Percentiles rank a stretch among this genome's conserved stretches.
phyloP scores from a whole-genome alignment of 1,139 yeast genomes.

The Sugiyamaella xylanicola region DNA sequence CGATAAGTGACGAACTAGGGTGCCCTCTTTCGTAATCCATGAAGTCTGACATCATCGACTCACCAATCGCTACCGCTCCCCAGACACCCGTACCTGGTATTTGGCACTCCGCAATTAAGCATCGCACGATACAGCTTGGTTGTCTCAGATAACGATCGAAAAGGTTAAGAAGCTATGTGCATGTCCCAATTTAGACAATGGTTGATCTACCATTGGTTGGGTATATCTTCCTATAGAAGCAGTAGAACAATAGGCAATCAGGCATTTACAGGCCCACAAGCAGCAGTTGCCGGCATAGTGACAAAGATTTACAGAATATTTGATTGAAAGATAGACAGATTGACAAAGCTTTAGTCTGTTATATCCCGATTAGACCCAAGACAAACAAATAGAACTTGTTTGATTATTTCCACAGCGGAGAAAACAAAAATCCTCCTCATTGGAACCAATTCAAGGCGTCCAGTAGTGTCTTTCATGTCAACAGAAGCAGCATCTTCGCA shows the following conservation, averaged over 20 bases:
- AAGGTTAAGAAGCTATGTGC: conserved; percentile 10
- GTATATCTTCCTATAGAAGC: conserved; percentile 2
- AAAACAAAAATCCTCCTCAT: background rate
- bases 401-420: background rate
- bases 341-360: background rate
- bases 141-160: conserved; percentile 23
- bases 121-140: conserved; percentile 22
- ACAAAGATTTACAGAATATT: background rate
- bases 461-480: too few relatives aligned
- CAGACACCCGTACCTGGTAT: background rate
- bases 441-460: background rate
- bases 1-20: too few relatives aligned
- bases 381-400: background rate
- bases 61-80: background rate
- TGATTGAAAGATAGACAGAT: conserved; percentile 2
- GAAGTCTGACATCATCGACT: too few relatives aligned
- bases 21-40: too few relatives aligned
- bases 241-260: conserved; percentile 4
- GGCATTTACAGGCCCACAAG: background rate
- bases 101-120: conserved; percentile 1
- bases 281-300: background rate
- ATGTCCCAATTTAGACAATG: conserved; percentile 27
- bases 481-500: too few relatives aligned
- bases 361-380: conserved; percentile 1
- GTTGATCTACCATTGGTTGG: conserved; percentile 26